Evolutionary conservation across 768 basidiomycete species (phyloP).

Genomic region (Phallus indusiatus): DNA sequence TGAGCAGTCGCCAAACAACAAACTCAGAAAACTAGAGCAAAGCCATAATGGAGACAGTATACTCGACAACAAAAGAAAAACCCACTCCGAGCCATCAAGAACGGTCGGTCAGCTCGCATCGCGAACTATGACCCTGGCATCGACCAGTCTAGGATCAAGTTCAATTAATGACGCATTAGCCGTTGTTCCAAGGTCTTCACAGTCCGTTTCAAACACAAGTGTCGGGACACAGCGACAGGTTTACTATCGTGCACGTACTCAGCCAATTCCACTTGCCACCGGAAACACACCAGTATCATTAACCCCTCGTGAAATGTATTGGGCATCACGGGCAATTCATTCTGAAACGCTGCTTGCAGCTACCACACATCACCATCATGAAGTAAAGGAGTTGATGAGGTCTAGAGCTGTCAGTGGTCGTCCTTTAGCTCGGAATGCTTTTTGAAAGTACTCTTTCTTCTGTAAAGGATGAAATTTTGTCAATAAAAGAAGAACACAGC

Average conservation of each 20-base stretch:
- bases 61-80: not conserved
- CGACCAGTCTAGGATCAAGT: not conserved
- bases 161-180: not conserved
- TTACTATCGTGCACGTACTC: not conserved
- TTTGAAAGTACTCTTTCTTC: not conserved
- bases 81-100: not conserved
- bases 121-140: not conserved
- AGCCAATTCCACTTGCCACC: slow-evolving; percentile 4
- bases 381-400: slow-evolving; percentile 22
- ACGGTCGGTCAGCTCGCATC: not conserved
- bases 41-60: not conserved
- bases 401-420: not conserved
- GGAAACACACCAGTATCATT: slow-evolving; percentile 7
- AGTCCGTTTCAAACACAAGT: not conserved
- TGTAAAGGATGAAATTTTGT: slow-evolving; percentile 34
- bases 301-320: slow-evolving; percentile 43
- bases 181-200: too few species aligned
- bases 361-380: slow-evolving; percentile 37
- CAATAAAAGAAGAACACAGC: slow-evolving; percentile 32
- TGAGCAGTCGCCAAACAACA: not conserved
- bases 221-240: not conserved
- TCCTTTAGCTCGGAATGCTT: not conserved
- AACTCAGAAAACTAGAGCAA: not conserved
- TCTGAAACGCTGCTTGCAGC: slow-evolving; percentile 54
- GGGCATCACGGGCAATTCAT: slow-evolving; percentile 56